Base-by-base conservation (phyloP, 345 rosid species). In the Aquilaria malaccensis region DNA sequence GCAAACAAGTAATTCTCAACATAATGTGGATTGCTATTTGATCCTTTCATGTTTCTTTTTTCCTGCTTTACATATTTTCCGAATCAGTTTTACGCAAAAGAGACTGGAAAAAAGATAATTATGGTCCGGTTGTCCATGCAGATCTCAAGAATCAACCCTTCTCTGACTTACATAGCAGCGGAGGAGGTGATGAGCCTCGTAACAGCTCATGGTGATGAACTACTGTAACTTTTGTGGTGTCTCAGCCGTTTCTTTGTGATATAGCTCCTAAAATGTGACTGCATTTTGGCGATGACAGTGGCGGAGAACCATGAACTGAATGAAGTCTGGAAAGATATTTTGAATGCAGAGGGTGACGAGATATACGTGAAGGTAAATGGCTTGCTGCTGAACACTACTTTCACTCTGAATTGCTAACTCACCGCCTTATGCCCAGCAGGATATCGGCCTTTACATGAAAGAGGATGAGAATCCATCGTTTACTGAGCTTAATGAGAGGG, bases 171-270 rank as follows among this genome's bases (percentile, higher is more conserved):
- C 37, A 85, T 94, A 67, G 96, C 99, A 10, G 87, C 95, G 2
- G 95, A 94, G 82, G 95, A 94, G 88, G 81, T 94, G 30, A 94
- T 86, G 97, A 86, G 95, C 78, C 99, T 94, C 50, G 97, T 94
- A 61, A 94, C 92, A 50, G 97, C 99, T 67, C 99, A 94, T 86
- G 99, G 97, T 94, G 66, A 73, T 61, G 43, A 51, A 45, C 60
- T 58, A 37, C 58, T 54, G 12, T 65, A 63, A 58, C 33, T 50
- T 5, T 30, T 2, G 32, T 45, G 33, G 9, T 59, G 32, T 58
- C 50, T 58, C 49, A 52, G 15, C 50, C 30, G 30, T 65, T 63
- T 2, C 49, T 2, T 13, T 50, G 43, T 59, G 61, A 15, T 37
- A 37, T 4, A 37, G 30, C 37, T 33, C 55, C 60, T 50, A 15